Evolutionary conservation across 345 rosid species (phyloP).

Genomic region (Draba incana): DNA sequence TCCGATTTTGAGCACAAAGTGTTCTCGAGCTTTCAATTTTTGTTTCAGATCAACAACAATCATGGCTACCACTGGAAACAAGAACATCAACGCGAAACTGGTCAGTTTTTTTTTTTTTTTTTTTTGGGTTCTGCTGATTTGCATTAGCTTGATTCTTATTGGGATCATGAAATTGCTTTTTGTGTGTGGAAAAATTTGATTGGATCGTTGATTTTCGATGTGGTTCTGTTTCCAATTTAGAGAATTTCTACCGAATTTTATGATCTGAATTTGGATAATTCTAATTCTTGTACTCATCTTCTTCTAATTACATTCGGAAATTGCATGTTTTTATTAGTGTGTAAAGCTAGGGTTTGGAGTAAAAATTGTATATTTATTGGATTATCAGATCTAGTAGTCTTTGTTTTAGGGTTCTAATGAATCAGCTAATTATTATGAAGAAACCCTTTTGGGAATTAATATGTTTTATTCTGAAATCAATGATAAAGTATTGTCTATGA

Average conservation of each 20-base stretch:
- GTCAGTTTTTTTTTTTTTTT: constrained; percentile 5
- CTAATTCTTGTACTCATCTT: neutral
- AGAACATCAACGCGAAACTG: constrained; percentile 47
- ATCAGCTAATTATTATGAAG: neutral
- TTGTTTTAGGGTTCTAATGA: constrained; percentile 25
- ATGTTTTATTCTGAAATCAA: neutral
- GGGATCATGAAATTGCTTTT: neutral
- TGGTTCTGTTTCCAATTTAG: constrained; percentile 15
- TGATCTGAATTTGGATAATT: neutral
- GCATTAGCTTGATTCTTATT: neutral
- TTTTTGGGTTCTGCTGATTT: neutral
- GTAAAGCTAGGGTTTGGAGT: constrained; percentile 34
- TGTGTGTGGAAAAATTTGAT: constrained; percentile 5
- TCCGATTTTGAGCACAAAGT: constrained; percentile 9
- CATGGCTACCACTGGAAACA: constrained; percentile 44
- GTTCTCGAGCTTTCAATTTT: constrained; percentile 12
- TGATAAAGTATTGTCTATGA: too few species aligned
- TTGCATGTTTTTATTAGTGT: neutral
- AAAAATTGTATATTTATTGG: constrained; percentile 16
- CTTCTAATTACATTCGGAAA: neutral
- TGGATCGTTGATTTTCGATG: constrained; percentile 22
- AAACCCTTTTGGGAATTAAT: neutral
- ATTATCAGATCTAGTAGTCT: constrained; percentile 22
- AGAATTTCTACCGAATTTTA: neutral
- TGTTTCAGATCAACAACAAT: constrained; percentile 24